Evolutionary conservation across 768 basidiomycete genomes (phyloP), one percentile per base, ranked within the genome.

Genomic region (Psilocybe azurescens): DNA sequence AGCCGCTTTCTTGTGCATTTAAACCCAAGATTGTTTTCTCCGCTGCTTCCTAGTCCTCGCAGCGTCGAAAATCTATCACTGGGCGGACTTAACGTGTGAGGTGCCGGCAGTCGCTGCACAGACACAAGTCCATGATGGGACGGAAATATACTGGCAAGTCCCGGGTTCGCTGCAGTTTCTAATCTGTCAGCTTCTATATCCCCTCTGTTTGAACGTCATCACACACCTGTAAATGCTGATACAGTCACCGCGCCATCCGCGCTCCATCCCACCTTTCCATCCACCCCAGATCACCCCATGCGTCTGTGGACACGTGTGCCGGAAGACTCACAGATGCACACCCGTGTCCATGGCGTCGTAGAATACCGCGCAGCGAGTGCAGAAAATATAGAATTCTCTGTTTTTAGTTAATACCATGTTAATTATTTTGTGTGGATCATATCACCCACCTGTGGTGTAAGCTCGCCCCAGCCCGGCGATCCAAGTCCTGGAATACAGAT

Each of bases 11-110:
- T 81, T 69, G 89, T 97, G 70, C 93, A 91, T 72, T 89, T 92
- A 83, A 99, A 99, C 11, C 91, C 95, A 7, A 99, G 82, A 69
- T 99, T 98, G 76, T 99, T 99, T 73, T 98, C 96, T 7, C 95
- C 92, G n/a, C 87, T 87, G 16, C 81, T 77, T 24, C 86, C 82
- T 52, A 97, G 78, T 11, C 94, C 95, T 10, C 97, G 89, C 49
- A 99, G 81, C 5, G 85, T 82, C 5, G 96, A 99, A 63, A 88
- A 88, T 66, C 86, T 89, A 67, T 95, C 90, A 60, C 94, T 94
- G 0, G 93, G 86, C 0, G 96, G 81, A 29, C 90, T 77, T 44
- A 95, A 81, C 28, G 89, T 86, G 58, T 89, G 86, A 0, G 88
- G 86, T 4, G 88, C 81, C 3, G 97, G 95, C 20, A 97, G 81